Base-by-base conservation (phyloP, 148 eudicot genomes). In the Rhododendron mucronatum region DNA sequence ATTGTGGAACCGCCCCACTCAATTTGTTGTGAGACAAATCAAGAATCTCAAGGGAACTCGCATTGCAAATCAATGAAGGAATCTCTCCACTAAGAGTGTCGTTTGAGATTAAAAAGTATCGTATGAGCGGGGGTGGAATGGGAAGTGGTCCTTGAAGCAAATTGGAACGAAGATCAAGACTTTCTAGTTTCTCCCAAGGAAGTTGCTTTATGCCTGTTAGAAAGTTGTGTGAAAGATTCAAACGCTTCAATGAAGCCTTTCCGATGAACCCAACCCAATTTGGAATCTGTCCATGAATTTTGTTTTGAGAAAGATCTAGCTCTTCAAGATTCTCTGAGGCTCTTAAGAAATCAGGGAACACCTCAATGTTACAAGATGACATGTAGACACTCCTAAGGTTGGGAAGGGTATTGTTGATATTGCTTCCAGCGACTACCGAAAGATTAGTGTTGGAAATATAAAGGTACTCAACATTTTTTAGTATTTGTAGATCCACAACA, bases 171-270 rank as follows among this genome's bases (percentile, higher is more conserved):
- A 86, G 65, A 18, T 86, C 50, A 15, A 81, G 63, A 67, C 0
- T 20, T 0, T 0, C 2, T 44, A 88, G 5, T 1, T 12, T 35
- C 14, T 3, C 20, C 86, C 84, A 84, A 4, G 89, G 81, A 63
- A 88, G 26, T 50, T 47, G n/a, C 12, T 48, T 12, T 26, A 88
- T 63, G 5, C 67, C 57, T 30, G 78, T 87, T 67, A 84, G 53
- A 18, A 28, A 84, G 79, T 92, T 92, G 75, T 86, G 33, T 1
- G 91, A 89, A 59, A 90, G 87, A 53, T 85, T 74, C 74, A 37
- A 90, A 15, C 37, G 2, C n/a, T n/a, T n/a, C 37, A 35, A 2
- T 35, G 37, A 35, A 35, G 37, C 37, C 37, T 35, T 35, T 0
- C 37, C 37, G 2, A 35, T 35, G 2, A 35, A 35, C 37, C 0